phyloP scores from a whole-genome alignment of 345 rosid genomes.

The Angophora floribunda region DNA sequence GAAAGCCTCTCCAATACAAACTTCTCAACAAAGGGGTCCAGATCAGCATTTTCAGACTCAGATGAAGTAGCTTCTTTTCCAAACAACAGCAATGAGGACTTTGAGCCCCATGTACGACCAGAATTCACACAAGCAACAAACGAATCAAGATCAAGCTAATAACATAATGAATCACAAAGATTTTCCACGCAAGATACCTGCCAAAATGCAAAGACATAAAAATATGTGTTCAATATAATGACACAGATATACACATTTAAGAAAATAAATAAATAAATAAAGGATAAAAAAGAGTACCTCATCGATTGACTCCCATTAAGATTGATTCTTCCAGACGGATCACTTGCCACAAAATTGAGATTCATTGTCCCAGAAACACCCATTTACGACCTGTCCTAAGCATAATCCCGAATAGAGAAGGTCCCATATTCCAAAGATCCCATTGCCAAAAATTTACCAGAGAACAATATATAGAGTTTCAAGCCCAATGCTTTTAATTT shows the following conservation, averaged over 20 bases:
- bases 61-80: slow-evolving; percentile 29
- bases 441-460: not conserved
- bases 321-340: slow-evolving; percentile 64
- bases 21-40: slow-evolving; percentile 85
- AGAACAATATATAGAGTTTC: not conserved
- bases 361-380: not conserved
- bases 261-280: not conserved
- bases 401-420: not conserved
- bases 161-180: slow-evolving; percentile 77
- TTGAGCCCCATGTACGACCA: slow-evolving; percentile 73
- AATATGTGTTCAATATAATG: not conserved
- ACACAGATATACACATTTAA: not conserved
- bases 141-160: slow-evolving; percentile 78
- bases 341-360: slow-evolving; percentile 10
- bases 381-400: not conserved
- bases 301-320: slow-evolving; percentile 51
- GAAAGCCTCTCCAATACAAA: slow-evolving; percentile 92
- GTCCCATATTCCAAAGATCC: not conserved
- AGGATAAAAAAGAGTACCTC: slow-evolving; percentile 31
- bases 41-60: slow-evolving; percentile 30
- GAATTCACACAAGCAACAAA: slow-evolving; percentile 83
- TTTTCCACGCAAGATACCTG: slow-evolving; percentile 87
- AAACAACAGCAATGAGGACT: slow-evolving; percentile 53
- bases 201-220: not conserved
- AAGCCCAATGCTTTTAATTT: not conserved